phyloP scores from a whole-genome alignment of 1,284 basidiomycete species.

The Boletus mariae region DNA sequence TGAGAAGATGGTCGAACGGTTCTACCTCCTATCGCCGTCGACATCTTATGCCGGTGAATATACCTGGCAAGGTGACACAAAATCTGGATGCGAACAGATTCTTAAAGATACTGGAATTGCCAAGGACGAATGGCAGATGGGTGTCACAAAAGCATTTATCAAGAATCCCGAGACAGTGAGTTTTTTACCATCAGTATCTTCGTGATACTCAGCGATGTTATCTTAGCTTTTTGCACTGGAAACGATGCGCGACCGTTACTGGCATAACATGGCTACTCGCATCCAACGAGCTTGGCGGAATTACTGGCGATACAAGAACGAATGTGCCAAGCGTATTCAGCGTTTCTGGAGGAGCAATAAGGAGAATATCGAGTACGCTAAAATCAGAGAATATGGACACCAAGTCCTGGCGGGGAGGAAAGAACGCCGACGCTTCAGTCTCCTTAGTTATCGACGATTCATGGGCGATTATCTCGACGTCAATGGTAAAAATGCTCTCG shows the following conservation, averaged over 20 bases:
- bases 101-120: conserved; percentile 93
- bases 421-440: conserved; percentile 90
- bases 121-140: conserved; percentile 99
- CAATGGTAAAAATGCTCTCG: conserved; percentile 77
- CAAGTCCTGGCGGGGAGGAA: conserved; percentile 89
- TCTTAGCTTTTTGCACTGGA: conserved; percentile 92
- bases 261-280: conserved; percentile 98
- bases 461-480: conserved; percentile 97
- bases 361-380: conserved; percentile 84
- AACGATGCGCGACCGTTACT: conserved; percentile 98
- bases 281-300: conserved; percentile 98
- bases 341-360: conserved; percentile 99
- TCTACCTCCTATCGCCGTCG: conserved; percentile 92
- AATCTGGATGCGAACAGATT: conserved; percentile 91
- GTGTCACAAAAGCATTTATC: conserved; percentile 97
- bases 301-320: conserved; percentile 92
- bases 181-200: not conserved
- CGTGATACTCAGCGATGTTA: conserved; percentile 1
- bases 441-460: conserved; percentile 93
- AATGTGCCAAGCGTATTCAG: conserved; percentile 94
- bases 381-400: conserved; percentile 92
- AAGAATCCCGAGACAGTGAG: conserved; percentile 97
- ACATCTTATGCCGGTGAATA: conserved; percentile 99
- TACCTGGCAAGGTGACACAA: conserved; percentile 90
- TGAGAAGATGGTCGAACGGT: conserved; percentile 97